Conservation (phyloP, 2,329 filamentous ascomycete genomes). For the Pseudonectria foliicola region DNA sequence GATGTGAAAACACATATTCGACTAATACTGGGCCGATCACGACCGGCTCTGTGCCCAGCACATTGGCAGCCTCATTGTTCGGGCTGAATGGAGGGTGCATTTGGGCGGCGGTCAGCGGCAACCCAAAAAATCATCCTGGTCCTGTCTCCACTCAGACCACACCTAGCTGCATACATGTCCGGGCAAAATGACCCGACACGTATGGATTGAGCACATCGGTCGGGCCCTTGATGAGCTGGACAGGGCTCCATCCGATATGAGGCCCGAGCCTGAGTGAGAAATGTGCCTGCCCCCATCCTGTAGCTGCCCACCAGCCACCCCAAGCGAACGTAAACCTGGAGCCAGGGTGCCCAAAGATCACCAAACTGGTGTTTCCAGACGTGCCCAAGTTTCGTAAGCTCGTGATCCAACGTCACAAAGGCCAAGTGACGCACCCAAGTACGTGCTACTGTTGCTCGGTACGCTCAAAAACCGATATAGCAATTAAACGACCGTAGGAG, state of each 20-base stretch:
- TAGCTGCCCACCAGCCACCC: too few relatives aligned
- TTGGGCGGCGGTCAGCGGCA: constrained; percentile 15
- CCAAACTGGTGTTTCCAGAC: too few relatives aligned
- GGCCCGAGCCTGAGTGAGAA: constrained; percentile 2
- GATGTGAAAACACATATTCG: constrained; percentile 9
- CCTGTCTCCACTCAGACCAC: constrained; percentile 16
- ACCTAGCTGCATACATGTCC: constrained; percentile 11
- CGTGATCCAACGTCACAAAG: too few relatives aligned
- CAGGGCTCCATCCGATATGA: constrained; percentile 9
- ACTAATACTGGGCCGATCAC: constrained; percentile 6
- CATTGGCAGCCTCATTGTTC: constrained; percentile 15
- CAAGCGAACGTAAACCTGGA: too few relatives aligned
- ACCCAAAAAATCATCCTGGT: constrained; percentile 14
- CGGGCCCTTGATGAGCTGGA: constrained; percentile 12
- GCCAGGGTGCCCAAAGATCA: too few relatives aligned
- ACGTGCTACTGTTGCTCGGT: constrained; percentile 6
- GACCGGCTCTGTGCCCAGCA: constrained; percentile 8
- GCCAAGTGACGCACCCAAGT: constrained; percentile 7
- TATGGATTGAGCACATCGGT: constrained; percentile 7
- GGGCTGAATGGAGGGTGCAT: constrained; percentile 12
- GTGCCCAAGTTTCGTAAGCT: too few relatives aligned
- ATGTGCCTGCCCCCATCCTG: too few relatives aligned
- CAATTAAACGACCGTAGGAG: constrained; percentile 13
- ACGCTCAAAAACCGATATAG: constrained; percentile 9
- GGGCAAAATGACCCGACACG: constrained; percentile 6